Percentiles rank a stretch among this genome's conserved stretches.
These are phyloP conservation scores for barley (Hordeum vulgare) DNA, from an alignment of 176 grass and related monocot species.

Conservation along the genomic window MorexV3_pseudomolecules_assembly NC_058522.1:582104533-582105032, in stretches of 20 bases:
- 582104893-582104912: too few relatives aligned
- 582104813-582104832: neutral
- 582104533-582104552: neutral
- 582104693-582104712: neutral
- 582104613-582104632: constrained; percentile 45
- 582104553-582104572: neutral
- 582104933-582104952: too few relatives aligned
- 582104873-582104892: too few relatives aligned
- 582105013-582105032: too few relatives aligned
- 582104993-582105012: too few relatives aligned
- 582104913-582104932: too few relatives aligned
- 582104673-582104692: neutral
- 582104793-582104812: neutral
- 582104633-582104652: neutral
- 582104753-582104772: neutral
- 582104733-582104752: constrained; percentile 31
- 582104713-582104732: constrained; percentile 4
- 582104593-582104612: constrained; percentile 85
- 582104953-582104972: too few relatives aligned
- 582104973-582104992: too few relatives aligned
- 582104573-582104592: constrained; percentile 39
- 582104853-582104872: neutral
- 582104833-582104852: neutral
- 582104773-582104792: neutral
- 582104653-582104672: neutral